Evolutionary conservation across 148 eudicot genomes (phyloP).

Genomic region (Rhododendron ovatum): DNA sequence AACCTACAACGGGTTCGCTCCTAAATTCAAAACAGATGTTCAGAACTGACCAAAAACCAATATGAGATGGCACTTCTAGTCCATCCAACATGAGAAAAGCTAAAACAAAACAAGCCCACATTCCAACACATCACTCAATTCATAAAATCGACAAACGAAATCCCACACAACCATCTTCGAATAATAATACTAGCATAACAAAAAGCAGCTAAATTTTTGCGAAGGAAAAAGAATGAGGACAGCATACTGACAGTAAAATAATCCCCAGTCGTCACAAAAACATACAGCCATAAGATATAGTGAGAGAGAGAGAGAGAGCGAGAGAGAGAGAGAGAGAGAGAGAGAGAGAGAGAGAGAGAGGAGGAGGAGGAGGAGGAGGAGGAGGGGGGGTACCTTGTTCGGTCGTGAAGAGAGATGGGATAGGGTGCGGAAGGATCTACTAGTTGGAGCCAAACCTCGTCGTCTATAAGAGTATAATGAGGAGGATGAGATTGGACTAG

Average conservation of each 20-base stretch:
- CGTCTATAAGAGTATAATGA: constrained; percentile 4
- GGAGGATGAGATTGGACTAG: constrained; percentile 9
- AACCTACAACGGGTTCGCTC: not conserved
- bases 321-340: no score
- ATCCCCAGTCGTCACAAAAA: not conserved
- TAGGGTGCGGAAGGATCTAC: constrained; percentile 11
- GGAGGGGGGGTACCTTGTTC: constrained; percentile 10
- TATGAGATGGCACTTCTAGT: not conserved
- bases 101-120: not conserved
- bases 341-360: no score
- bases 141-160: not conserved
- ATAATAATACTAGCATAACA: not conserved
- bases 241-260: no score
- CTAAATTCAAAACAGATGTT: not conserved
- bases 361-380: not conserved
- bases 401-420: constrained; percentile 12
- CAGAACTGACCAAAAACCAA: not conserved
- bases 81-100: not conserved
- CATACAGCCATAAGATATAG: not conserved
- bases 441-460: not conserved
- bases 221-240: no score
- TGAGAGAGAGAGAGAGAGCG: not conserved
- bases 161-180: not conserved
- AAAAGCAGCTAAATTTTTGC: no score
- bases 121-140: not conserved